phyloP scores from a whole-genome alignment of 2,329 filamentous ascomycete species.

The Fusarium irregulare region DNA sequence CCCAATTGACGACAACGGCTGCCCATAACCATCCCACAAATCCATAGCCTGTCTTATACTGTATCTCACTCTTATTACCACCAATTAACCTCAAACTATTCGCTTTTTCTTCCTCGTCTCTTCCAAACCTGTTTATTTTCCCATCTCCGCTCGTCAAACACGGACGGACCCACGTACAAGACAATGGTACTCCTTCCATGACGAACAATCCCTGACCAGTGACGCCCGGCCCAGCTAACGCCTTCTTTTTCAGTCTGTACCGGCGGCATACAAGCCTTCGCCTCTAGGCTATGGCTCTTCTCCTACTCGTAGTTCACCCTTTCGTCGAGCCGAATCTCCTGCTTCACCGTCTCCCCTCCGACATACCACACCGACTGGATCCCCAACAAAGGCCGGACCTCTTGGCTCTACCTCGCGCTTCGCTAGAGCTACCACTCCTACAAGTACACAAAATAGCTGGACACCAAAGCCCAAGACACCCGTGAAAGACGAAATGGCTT shows the following conservation, averaged over 20 bases:
- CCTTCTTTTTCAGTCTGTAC: constrained; percentile 60
- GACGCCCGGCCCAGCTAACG: constrained; percentile 45
- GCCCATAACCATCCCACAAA: constrained; percentile 20
- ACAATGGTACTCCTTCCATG: constrained; percentile 50
- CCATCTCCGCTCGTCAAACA: constrained; percentile 32
- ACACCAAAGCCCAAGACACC: constrained; percentile 51
- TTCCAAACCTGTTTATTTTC: constrained; percentile 36
- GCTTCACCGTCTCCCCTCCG: constrained; percentile 74
- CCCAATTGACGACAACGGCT: constrained; percentile 34
- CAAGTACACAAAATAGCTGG: constrained; percentile 48
- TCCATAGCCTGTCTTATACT: constrained; percentile 8
- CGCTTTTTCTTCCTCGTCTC: constrained; percentile 9
- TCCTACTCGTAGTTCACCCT: constrained; percentile 69
- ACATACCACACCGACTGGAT: constrained; percentile 72
- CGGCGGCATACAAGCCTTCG: constrained; percentile 74
- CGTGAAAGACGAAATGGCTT: constrained; percentile 35
- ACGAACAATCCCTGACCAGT: constrained; percentile 41
- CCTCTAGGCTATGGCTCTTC: constrained; percentile 77
- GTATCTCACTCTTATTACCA: background rate
- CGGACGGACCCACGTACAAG: constrained; percentile 44
- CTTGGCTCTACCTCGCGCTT: constrained; percentile 48
- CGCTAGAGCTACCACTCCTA: constrained; percentile 57
- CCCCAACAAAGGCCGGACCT: constrained; percentile 63
- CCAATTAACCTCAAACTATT: constrained; percentile 10
- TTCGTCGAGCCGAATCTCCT: constrained; percentile 70